These are phyloP conservation scores for Cryptococcus hybrid DNA, from an alignment of 1,284 basidiomycete genomes.

Conservation along the genomic window DNA sequence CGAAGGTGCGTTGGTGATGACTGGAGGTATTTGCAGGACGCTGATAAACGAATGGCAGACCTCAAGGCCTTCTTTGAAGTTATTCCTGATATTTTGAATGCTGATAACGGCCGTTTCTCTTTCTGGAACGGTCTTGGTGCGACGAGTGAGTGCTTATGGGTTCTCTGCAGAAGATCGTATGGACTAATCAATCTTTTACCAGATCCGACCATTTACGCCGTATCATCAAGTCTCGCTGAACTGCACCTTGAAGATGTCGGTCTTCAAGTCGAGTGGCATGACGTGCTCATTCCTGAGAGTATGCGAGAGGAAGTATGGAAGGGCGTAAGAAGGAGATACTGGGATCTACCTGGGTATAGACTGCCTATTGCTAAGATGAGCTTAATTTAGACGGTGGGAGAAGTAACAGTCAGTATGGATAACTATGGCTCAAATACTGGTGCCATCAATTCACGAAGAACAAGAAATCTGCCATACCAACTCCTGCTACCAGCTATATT, in stretches of 20 bases:
- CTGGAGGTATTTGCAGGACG: neutral
- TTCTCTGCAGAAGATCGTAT: neutral
- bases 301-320: constrained; percentile 50
- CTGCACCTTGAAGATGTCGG: constrained; percentile 82
- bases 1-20: constrained; percentile 53
- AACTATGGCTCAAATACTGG: too few relatives aligned
- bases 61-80: constrained; percentile 79
- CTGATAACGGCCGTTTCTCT: constrained; percentile 75
- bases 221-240: constrained; percentile 82
- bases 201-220: constrained; percentile 88
- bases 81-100: constrained; percentile 75
- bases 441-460: too few relatives aligned
- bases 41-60: constrained; percentile 51
- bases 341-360: constrained; percentile 49
- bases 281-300: constrained; percentile 46
- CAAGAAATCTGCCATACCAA: too few relatives aligned
- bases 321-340: constrained; percentile 48
- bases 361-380: constrained; percentile 45
- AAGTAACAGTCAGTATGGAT: too few relatives aligned
- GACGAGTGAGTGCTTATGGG: constrained; percentile 62
- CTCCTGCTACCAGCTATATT: too few relatives aligned
- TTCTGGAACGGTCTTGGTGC: constrained; percentile 98
- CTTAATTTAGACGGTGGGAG: constrained; percentile 6
- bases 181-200: constrained; percentile 1
- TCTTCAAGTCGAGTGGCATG: constrained; percentile 47